Evolutionary conservation across 2,329 filamentous ascomycete species (phyloP), one percentile per base, ranked within the genome.

Genomic region (Trichoderma hamatum): DNA sequence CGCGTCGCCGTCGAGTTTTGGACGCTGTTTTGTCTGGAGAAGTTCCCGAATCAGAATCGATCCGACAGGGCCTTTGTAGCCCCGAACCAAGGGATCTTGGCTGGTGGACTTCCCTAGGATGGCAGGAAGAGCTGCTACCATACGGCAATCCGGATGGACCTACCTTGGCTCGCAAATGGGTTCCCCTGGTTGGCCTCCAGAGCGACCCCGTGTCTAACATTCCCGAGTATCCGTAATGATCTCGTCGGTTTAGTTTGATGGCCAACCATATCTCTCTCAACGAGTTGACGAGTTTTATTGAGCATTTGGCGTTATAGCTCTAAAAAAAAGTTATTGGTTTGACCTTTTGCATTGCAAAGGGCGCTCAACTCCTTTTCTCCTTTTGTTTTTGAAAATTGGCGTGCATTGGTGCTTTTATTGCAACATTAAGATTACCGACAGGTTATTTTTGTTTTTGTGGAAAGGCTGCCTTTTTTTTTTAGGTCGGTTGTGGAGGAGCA

Each of bases 91-190:
- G 76, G 19, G 76, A 79, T 56, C 75, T 80, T 32, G 81, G 82
- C 26, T 74, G 74, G 16, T 86, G 84, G 84, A 81, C 82, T 64
- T 78, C 80, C 1, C 75, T 86, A 46, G 84, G 84, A 67, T 86
- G 84, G 84, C 79, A 81, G 58, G 84, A 86, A 74, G 80, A 82
- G 70, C 72, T 80, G 36, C 58, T 78, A 16, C 72, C 76, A 1
- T 78, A 79, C 36, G 78, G 78, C 43, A 79, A 79, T 28, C 76
- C 78, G 24, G 82, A 84, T 62, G 78, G 79, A n/a, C 81, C 82
- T 28, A 74, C 77, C 56, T 77, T 85, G 32, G 76, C 79, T 36
- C 83, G 84, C 55, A 81, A 77, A 67, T 85, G 84, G 84, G 74
- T 80, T 54, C 83, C 83, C 3, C 74, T 82, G 36, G 69, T 72